Base-by-base conservation (phyloP, 371 early-diverging fungal genomes). In the Mortierella sp. region DNA sequence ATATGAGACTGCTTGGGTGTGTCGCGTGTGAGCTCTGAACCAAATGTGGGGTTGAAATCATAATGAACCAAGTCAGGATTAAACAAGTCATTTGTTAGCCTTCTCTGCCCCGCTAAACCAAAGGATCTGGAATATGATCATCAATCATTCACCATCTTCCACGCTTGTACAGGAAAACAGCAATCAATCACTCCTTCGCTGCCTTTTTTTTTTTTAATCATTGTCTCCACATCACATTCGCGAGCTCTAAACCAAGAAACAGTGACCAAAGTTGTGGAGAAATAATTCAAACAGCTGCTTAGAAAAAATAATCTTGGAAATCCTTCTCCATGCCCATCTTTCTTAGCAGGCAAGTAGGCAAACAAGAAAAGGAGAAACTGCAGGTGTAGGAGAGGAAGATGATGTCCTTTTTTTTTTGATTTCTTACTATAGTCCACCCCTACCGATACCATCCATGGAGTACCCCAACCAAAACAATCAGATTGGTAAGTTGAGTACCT, bases 211-310 rank as follows among this genome's bases (percentile, higher is more conserved):
- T 37, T 8, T 40, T 13, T 13, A 40, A 10, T 2, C 15, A 40
- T 40, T 15, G 10, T 10, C 40, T 49, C 23, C 23, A 49, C 49
- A n/a, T 28, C 28, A 13, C 28, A 23, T 19, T 26, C 28, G 28
- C 53, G 13, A 53, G 7, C 28, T 13, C 12, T 53, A 45, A 19
- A 45, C n/a, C n/a, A n/a, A 45, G 45, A n/a, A n/a, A 19, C 40
- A 40, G 40, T 37, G 45, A 43, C 13, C 19, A 43, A n/a, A n/a
- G 19, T n/a, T 26, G 42, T 60, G 60, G 23, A 26, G 40, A 23
- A 17, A 7, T 42, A 60, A 26, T 7, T 6, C 61, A 60, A 60
- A 43, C 61, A 60, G 13, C 61, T 60, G 61, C 12, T 60, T 60
- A 60, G 40, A 23, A 8, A 49, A n/a, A 40, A 10, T 9, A 7